These are phyloP conservation scores for Pezicula neosporulosa DNA, from an alignment of 2,329 filamentous ascomycete genomes.

Conservation along the genomic window DNA sequence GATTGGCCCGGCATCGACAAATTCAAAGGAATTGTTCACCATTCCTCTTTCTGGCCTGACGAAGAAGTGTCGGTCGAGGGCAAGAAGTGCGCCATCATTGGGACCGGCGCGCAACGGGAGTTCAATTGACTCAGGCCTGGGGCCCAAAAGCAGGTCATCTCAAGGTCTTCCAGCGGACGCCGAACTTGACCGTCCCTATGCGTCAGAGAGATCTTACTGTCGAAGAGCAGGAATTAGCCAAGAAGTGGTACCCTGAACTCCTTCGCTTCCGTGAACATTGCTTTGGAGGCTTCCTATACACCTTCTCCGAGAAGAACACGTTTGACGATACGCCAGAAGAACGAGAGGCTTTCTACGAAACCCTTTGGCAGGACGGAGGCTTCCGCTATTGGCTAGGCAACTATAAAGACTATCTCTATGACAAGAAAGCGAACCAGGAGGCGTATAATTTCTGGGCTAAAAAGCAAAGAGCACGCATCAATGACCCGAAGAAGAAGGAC, in stretches of 20 bases:
- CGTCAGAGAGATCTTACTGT: slow-evolving; percentile 17
- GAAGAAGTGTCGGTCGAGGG: slow-evolving; percentile 50
- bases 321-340: slow-evolving; percentile 40
- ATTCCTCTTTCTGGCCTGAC: slow-evolving; percentile 51
- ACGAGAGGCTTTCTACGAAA: slow-evolving; percentile 38
- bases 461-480: slow-evolving; percentile 37
- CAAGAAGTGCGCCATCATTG: slow-evolving; percentile 49
- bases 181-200: slow-evolving; percentile 45
- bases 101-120: slow-evolving; percentile 51
- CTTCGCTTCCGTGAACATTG: slow-evolving; percentile 42
- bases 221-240: slow-evolving; percentile 5
- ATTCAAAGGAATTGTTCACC: slow-evolving; percentile 50
- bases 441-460: slow-evolving; percentile 20
- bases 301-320: slow-evolving; percentile 38
- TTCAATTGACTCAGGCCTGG: slow-evolving; percentile 57
- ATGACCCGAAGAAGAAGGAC: slow-evolving; percentile 22
- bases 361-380: slow-evolving; percentile 41
- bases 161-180: slow-evolving; percentile 63
- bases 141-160: slow-evolving; percentile 48
- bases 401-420: slow-evolving; percentile 53
- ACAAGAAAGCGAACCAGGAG: slow-evolving; percentile 47
- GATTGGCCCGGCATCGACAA: slow-evolving; percentile 42
- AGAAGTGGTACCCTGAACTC: slow-evolving; percentile 47
- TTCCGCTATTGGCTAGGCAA: slow-evolving; percentile 42
- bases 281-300: slow-evolving; percentile 47